Evolutionary conservation across 2,329 filamentous ascomycete species (phyloP).

Genomic region (Ceratocystis colombiana): DNA sequence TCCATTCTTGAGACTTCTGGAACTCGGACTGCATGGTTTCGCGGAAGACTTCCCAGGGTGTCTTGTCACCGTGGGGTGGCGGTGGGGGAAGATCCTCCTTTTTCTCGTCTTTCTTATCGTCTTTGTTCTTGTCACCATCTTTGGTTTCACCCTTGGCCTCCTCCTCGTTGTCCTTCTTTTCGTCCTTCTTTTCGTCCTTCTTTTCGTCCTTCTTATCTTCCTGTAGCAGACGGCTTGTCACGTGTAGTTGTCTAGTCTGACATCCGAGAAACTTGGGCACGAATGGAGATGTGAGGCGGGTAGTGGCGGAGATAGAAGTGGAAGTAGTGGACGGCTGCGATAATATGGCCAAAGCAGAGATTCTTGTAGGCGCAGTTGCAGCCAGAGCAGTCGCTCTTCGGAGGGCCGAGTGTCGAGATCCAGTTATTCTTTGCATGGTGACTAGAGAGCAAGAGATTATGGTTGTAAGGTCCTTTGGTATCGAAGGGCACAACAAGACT

Average conservation of each 20-base stretch:
- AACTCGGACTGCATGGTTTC: conserved; percentile 93
- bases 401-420: conserved; percentile 16
- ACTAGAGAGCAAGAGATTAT: neutral
- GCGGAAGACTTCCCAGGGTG: conserved; percentile 96
- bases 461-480: conserved; percentile 11
- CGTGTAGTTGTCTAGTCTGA: conserved; percentile 29
- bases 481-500: neutral
- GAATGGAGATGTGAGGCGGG: conserved; percentile 36
- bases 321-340: conserved; percentile 32
- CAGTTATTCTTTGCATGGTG: conserved; percentile 24
- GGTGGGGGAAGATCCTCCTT: conserved; percentile 66
- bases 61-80: conserved; percentile 96
- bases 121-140: conserved; percentile 36
- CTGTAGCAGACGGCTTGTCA: conserved; percentile 28
- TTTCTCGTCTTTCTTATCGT: conserved; percentile 42
- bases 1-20: conserved; percentile 97
- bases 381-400: conserved; percentile 21
- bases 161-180: conserved; percentile 32
- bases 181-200: conserved; percentile 35
- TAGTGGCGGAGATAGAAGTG: conserved; percentile 33
- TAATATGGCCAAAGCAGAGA: conserved; percentile 43
- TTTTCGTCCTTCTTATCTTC: conserved; percentile 26
- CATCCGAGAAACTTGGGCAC: conserved; percentile 5
- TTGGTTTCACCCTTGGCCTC: conserved; percentile 35
- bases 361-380: conserved; percentile 34